Evolutionary conservation across 2,329 filamentous ascomycete genomes (phyloP), one percentile per base, ranked within the genome.

Genomic region (Fusarium tjaetaba): DNA sequence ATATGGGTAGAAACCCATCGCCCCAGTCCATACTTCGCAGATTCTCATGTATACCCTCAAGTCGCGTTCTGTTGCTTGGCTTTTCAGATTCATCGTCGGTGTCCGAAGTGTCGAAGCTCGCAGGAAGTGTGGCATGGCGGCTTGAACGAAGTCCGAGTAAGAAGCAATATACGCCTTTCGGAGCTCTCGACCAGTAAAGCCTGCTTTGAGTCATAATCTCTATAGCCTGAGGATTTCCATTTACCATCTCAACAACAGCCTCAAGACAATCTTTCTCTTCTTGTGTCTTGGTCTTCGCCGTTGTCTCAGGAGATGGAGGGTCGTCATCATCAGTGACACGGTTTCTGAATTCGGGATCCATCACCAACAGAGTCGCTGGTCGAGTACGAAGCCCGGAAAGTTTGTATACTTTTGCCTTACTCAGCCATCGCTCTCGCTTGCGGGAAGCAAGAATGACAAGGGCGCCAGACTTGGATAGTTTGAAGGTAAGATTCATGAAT

Each of bases 41-140:
- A 11, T 10, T 16, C 45, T 30, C 45, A 48, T 22, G 22, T 15
- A 48, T 14, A n/a, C 20, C 10, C 14, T 30, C 45, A 30, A 22
- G 26, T 5, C 14, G 26, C 9, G 26, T 30, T 48, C 45, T 30
- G 14, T 3, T 16, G 20, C 14, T 11, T n/a, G 14, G 4, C 20
- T 30, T 10, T 48, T 30, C 10, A 30, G 45, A n/a, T n/a, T n/a
- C 1, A n/a, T n/a, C 20, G 7, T n/a, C 26, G 14, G 14, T 6
- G 14, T 11, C 26, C 4, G 14, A 16, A 48, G 45, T 48, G 14
- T 16, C 14, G 30, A 48, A 48, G 4, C 5, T 5, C 14, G 10
- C 26, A 13, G 45, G 10, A n/a, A 5, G 13, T 7, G 20, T 10
- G 15, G 20, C 1, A 22, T 15, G 13, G 4, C 4, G 2, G 6